Evolutionary conservation across 2,329 filamentous ascomycete genomes (phyloP).

Genomic region (Teratosphaeria gauchensis): DNA sequence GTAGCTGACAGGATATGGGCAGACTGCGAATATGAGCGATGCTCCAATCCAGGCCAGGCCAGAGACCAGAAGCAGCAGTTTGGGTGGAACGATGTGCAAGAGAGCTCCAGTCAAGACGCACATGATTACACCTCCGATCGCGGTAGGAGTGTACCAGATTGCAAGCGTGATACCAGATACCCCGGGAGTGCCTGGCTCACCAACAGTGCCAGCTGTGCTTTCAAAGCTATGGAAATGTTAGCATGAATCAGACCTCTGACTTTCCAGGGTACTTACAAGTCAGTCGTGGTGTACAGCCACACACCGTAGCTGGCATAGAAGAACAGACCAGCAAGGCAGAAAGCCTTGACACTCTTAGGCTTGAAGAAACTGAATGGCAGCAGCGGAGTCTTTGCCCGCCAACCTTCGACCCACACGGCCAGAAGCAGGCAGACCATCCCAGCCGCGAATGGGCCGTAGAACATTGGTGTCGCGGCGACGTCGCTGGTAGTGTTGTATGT

Average conservation of each 20-base stretch:
- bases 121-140: slow-evolving; percentile 24
- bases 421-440: slow-evolving; percentile 18
- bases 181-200: slow-evolving; percentile 2
- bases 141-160: slow-evolving; percentile 27
- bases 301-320: slow-evolving; percentile 28
- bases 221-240: slow-evolving; percentile 10
- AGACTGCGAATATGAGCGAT: slow-evolving; percentile 25
- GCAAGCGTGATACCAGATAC: slow-evolving; percentile 22
- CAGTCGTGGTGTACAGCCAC: slow-evolving; percentile 23
- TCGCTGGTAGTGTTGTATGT: slow-evolving; percentile 13
- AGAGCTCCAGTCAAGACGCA: slow-evolving; percentile 22
- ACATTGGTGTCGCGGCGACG: slow-evolving; percentile 18
- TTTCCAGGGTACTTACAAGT: slow-evolving; percentile 3
- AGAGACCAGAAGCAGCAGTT: slow-evolving; percentile 21
- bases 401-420: slow-evolving; percentile 26
- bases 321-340: slow-evolving; percentile 26
- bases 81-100: slow-evolving; percentile 22
- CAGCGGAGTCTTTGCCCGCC: slow-evolving; percentile 23
- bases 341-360: slow-evolving; percentile 21
- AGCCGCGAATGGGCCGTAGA: slow-evolving; percentile 21
- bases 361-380: slow-evolving; percentile 28
- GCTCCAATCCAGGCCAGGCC: slow-evolving; percentile 26
- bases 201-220: slow-evolving; percentile 7
- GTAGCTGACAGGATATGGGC: slow-evolving; percentile 22
- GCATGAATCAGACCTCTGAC: background rate